Conservation (phyloP, 306 rosid species). For the Quillaja saponaria region DNA sequence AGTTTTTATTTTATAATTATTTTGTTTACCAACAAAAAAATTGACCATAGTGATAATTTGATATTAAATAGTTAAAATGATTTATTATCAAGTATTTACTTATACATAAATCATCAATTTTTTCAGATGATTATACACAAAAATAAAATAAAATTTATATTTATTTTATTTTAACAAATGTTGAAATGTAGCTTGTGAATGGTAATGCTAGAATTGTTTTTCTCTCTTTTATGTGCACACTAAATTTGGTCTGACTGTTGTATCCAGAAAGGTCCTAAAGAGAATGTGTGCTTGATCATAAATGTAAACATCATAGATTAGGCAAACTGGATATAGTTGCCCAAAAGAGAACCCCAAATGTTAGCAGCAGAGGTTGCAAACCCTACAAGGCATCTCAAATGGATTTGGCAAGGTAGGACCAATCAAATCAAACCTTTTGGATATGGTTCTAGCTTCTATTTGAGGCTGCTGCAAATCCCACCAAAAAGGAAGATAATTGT, state of each 20-base stretch:
- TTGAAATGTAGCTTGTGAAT: no score
- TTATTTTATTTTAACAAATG: no score
- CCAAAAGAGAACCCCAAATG: conserved; percentile 13
- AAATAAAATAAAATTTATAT: no score
- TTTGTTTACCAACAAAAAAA: no score
- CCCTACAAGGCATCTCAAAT: conserved; percentile 1
- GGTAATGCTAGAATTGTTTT: no score
- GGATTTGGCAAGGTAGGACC: conserved; percentile 32
- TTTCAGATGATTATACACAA: no score
- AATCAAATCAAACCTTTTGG: conserved; percentile 28
- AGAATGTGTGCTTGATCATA: conserved; percentile 15
- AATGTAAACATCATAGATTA: conserved; percentile 18
- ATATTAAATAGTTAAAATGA: no score
- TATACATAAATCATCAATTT: no score
- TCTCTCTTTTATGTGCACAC: no score
- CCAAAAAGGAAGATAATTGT: conserved; percentile 4
- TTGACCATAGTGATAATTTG: no score
- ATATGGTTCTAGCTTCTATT: conserved; percentile 22
- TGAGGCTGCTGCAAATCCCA: neutral
- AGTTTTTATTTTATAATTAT: no score
- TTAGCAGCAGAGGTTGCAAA: conserved; percentile 17
- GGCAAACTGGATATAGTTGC: conserved; percentile 28
- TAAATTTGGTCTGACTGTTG: neutral
- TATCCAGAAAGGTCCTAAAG: conserved; percentile 21
- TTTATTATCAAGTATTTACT: no score